Evolutionary conservation across 2,329 filamentous ascomycete genomes (phyloP), one percentile per base, ranked within the genome.

Genomic region (Emergomyces orientalis): DNA sequence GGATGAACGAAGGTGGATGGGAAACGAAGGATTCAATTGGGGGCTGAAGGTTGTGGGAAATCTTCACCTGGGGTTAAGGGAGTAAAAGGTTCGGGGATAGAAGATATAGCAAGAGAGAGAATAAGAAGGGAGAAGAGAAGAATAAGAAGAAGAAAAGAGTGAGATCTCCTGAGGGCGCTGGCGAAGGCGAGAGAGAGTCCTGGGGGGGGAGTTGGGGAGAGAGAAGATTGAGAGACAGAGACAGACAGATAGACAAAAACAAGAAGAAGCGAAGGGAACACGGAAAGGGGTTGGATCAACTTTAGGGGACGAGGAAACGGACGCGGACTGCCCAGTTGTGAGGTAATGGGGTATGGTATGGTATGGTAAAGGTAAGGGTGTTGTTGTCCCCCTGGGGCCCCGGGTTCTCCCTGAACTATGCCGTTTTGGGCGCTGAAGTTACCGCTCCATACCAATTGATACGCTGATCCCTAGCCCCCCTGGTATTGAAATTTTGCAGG

Each of bases 41-140:
- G 59, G 41, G 59, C 30, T 27, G 19, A 30, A 27, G 52, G 52
- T 55, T 34, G 52, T 55, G 30, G 25, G 49, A 19, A 55, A 19
- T 17, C 30, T 34, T 55, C 6, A 27, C 49, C 49, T 3, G 6
- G 14, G 25, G 27, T 39, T n/a, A n/a, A n/a, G n/a, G n/a, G 41
- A 11, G 25, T 39, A 34, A 60, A 61, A 52, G 39, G 61, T 45
- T 61, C 4, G 64, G 65, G 59, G 54, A 32, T 60, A 60, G 65
- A 61, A 63, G 59, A 60, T 39, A 56, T 49, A 63, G 54, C 30
- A 67, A 71, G 70, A 71, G 71, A 71, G 73, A 70, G 69, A 70
- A 71, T 71, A 67, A n/a, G 45, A 58, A 55, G 41, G 55, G 25
- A 54, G 45, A 60, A 65, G 59, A 61, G 55, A 54, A 60, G 54